Conservation (phyloP, 805 yeast genomes). For the Yarrowia yakushimensis region DNA sequence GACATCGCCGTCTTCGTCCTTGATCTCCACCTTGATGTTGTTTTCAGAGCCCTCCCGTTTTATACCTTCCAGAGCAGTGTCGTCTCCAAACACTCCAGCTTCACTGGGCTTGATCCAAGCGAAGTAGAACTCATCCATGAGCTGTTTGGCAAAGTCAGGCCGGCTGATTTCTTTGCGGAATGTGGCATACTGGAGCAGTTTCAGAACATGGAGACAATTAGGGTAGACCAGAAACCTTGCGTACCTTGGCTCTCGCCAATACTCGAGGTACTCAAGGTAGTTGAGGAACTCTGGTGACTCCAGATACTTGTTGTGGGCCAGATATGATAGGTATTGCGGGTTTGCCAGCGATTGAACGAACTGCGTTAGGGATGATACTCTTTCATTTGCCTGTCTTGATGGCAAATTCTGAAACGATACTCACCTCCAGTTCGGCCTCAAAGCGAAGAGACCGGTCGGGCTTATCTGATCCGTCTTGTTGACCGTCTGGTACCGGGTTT, state of each 20-base stretch:
- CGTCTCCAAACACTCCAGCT: slow-evolving; percentile 1
- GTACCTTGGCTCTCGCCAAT: slow-evolving; percentile 76
- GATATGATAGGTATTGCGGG: slow-evolving; percentile 76
- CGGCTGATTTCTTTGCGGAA: slow-evolving; percentile 42
- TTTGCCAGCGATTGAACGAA: slow-evolving; percentile 91
- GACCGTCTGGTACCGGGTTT: neutral
- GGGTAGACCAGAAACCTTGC: slow-evolving; percentile 75
- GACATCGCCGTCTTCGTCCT: slow-evolving; percentile 15
- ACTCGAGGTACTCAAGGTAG: slow-evolving; percentile 75
- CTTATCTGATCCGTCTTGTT: neutral
- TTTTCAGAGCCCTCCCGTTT: neutral
- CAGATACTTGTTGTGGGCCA: slow-evolving; percentile 79
- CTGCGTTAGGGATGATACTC: no score
- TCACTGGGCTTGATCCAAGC: slow-evolving; percentile 37
- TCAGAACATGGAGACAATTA: slow-evolving; percentile 76
- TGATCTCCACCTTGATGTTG: neutral
- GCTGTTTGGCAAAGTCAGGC: slow-evolving; percentile 42
- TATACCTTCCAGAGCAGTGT: neutral
- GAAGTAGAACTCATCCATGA: slow-evolving; percentile 44
- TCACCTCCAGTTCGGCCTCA: slow-evolving; percentile 79
- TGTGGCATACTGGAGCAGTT: slow-evolving; percentile 46
- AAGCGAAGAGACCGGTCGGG: slow-evolving; percentile 60
- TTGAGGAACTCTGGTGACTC: slow-evolving; percentile 68
- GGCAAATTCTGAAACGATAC: slow-evolving; percentile 51
- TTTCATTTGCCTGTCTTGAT: no score